phyloP scores from a whole-genome alignment of 148 eudicot species.

The Spergularia bocconei region DNA sequence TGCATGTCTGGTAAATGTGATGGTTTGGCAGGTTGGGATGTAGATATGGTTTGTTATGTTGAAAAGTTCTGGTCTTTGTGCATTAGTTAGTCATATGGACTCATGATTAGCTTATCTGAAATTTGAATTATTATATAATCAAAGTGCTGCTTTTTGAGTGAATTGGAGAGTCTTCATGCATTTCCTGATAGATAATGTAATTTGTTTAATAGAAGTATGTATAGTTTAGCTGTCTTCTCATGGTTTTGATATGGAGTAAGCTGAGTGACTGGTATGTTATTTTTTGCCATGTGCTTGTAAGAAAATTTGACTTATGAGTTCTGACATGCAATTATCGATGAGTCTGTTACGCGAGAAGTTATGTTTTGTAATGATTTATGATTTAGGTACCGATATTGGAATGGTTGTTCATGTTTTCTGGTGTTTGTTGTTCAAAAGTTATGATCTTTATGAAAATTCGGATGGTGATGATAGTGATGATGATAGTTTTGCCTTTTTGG shows the following conservation, averaged over 20 bases:
- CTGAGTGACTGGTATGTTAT: neutral
- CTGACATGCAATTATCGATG: neutral
- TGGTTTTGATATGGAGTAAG: neutral
- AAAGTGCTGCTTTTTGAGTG: neutral
- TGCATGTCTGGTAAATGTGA: neutral
- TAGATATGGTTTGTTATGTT: neutral
- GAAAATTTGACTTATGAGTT: neutral
- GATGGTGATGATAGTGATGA: neutral
- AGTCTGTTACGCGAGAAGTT: neutral
- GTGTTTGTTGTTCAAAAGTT: constrained; percentile 10
- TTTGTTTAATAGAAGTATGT: neutral
- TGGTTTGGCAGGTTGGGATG: neutral
- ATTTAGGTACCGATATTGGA: neutral
- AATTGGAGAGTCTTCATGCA: neutral
- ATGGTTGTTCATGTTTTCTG: neutral
- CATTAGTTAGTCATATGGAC: neutral
- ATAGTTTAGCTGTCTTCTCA: neutral
- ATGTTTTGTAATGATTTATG: neutral
- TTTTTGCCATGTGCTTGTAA: neutral
- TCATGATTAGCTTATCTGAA: neutral
- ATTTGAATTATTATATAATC: neutral
- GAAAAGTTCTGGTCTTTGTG: neutral
- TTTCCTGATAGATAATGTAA: neutral
- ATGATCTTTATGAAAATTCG: constrained; percentile 5
- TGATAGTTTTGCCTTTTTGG: constrained; percentile 11